phyloP scores from a whole-genome alignment of 495 filamentous ascomycete species.

The Trichoderma orchidacearum region DNA sequence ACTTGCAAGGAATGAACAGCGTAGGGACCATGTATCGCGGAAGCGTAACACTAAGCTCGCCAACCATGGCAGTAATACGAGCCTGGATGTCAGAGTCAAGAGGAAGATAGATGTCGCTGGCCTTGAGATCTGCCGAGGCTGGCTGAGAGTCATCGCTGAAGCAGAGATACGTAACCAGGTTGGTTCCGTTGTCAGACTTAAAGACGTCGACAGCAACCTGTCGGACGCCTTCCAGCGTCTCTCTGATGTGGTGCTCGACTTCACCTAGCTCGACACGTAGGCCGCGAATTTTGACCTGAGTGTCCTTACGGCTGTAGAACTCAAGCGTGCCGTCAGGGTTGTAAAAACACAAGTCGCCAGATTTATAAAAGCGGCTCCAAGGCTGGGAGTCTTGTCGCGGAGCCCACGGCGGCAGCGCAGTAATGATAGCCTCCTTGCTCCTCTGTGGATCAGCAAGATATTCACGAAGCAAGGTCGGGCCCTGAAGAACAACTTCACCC shows the following conservation, averaged over 20 bases:
- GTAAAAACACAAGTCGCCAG: conserved; percentile 35
- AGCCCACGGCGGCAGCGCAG: conserved; percentile 24
- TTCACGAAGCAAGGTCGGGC: conserved; percentile 8
- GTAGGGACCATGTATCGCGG: conserved; percentile 48
- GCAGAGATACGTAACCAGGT: conserved; percentile 16
- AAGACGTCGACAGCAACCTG: conserved; percentile 7
- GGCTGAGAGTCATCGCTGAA: background rate
- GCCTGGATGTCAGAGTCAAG: background rate
- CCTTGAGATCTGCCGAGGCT: background rate
- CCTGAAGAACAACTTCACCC: conserved; percentile 1
- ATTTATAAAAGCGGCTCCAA: conserved; percentile 18
- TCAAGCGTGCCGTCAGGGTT: conserved; percentile 10
- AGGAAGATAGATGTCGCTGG: background rate
- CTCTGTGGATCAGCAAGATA: conserved; percentile 20
- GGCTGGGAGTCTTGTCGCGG: background rate
- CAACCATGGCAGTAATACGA: conserved; percentile 64
- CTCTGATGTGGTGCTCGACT: background rate
- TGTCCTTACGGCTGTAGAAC: conserved; percentile 13
- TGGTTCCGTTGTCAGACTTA: conserved; percentile 8
- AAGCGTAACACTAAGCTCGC: conserved; percentile 86
- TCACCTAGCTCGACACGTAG: background rate
- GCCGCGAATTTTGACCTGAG: conserved; percentile 7
- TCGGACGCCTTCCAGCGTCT: background rate
- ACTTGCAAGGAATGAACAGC: conserved; percentile 19
- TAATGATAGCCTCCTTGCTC: conserved; percentile 17